These are phyloP conservation scores for Stipa capillata DNA, from an alignment of 176 grass and related monocot species.

Conservation along the genomic window DNA sequence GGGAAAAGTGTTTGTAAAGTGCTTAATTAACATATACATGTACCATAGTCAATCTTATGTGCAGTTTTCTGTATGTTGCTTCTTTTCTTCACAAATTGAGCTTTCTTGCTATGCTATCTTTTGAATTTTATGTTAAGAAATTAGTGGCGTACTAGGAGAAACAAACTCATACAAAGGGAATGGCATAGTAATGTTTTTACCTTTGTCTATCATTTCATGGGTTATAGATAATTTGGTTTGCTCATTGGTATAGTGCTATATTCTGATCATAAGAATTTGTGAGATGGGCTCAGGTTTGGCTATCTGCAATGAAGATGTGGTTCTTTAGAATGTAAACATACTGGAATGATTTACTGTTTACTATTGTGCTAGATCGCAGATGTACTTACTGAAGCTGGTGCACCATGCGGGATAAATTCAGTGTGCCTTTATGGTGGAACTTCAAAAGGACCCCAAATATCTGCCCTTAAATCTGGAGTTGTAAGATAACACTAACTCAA, in stretches of 20 bases:
- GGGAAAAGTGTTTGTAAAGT: background rate
- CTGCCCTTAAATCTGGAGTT: conserved; percentile 92
- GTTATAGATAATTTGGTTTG: background rate
- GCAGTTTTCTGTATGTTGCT: background rate
- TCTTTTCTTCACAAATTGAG: background rate
- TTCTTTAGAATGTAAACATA: background rate
- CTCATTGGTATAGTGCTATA: background rate
- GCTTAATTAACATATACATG: background rate
- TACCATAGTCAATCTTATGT: background rate
- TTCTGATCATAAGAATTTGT: background rate
- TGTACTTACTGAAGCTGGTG: conserved; percentile 82
- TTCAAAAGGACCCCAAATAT: conserved; percentile 91
- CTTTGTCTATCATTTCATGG: background rate
- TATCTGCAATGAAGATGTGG: background rate
- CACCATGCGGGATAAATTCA: conserved; percentile 64
- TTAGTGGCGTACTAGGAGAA: background rate
- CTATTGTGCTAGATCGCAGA: conserved; percentile 61
- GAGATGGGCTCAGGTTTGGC: background rate
- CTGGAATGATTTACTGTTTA: conserved; percentile 7
- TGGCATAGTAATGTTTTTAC: background rate
- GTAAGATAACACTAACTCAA: conserved; percentile 42
- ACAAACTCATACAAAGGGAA: background rate
- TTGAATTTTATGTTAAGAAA: background rate
- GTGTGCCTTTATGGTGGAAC: conserved; percentile 95
- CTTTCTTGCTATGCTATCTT: background rate